Base-by-base conservation (phyloP, 2,329 filamentous ascomycete genomes). In the Paecilomyces variotii region DNA sequence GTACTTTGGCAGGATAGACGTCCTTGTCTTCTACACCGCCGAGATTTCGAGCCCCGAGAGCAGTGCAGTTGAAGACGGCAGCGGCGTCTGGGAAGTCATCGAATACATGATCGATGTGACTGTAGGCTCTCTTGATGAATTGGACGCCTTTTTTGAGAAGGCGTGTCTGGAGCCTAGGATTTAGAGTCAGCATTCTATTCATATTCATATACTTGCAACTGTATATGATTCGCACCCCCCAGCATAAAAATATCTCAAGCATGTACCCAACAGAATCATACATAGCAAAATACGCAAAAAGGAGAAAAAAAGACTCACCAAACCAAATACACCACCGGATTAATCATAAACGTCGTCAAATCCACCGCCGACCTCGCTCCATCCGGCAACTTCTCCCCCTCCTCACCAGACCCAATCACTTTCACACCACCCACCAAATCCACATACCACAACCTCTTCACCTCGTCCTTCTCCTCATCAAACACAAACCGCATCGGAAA, bases 291-390 rank as follows among this genome's bases (percentile, higher is more conserved):
- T 19, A 45, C 19, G 0, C 24, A 24, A 55, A 39, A 26, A 55
- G 26, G 6, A 35, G 6, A 27, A 53, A 7, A 11, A 14, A 19
- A 39, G 19, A 45, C 55, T 51, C 51, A 56, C 55, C 55, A 56
- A 50, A 50, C 14, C 19, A 56, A 30, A 56, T 56, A 56, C 10
- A 35, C 35, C 19, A 27, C 26, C 24, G 55, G 55, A 30, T 56
- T 56, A 12, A 56, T 56, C 55, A 56, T 56, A 56, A 56, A 52
- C 55, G 55, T 56, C n/a, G 45, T n/a, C 19, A 56, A 19, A 56
- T 56, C 55, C 3, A 56, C 49, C 4, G 39, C 55, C 30, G 51
- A 51, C 30, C 19, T 56, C 45, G 55, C 55, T 19, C 55, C 49
- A 19, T 3, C 10, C 6, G 55, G 55, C 25, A 56, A 51, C 14